Base-by-base conservation (phyloP, 2,329 filamentous ascomycete species). In the Samsoniella hepiali region DNA sequence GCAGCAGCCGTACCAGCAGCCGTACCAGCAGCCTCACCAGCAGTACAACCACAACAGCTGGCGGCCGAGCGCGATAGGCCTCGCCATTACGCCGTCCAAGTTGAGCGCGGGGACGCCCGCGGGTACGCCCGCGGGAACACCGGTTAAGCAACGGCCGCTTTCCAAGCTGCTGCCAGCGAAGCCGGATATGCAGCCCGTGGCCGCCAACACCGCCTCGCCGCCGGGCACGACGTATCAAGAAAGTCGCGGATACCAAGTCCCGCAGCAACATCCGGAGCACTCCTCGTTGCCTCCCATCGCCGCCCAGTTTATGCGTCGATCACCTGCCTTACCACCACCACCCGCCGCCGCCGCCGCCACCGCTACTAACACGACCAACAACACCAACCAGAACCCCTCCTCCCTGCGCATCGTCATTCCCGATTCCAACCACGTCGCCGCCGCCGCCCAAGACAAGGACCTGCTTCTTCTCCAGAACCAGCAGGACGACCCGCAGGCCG, bases 131-230 rank as follows among this genome's bases (percentile, higher is more conserved):
- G 65, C 62, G 40, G 58, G 67, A 7, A 67, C 70, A 6, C 65
- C 68, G 1, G 64, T 67, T 13, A 75, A 79, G 3, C 9, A 22
- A 5, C n/a, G 59, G 50, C 77, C 73, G 15, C 58, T 73, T 5
- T 82, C 80, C 2, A 79, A 71, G 64, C 72, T 82, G 1, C 72
- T 82, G n/a, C 80, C 80, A 10, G 77, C 76, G 9, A 79, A 75
- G 66, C 82, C 83, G 15, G 69, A 75, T 3, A 70, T 84, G 63
- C 77, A 78, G 1, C 67, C 62, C 13, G 15, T 3, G 13, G 57
- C 51, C 54, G 34, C 57, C 15, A 61, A 47, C 42, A 66, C 45
- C 27, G 32, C n/a, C 31, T 38, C 53, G 34, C 15, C 53, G 9
- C 31, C 51, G 34, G 10, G 40, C 60, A 15, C 50, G 22, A 13